These are phyloP conservation scores for Trifolium fragiferum DNA, from an alignment of 306 rosid genomes.

Conservation along the genomic window DNA sequence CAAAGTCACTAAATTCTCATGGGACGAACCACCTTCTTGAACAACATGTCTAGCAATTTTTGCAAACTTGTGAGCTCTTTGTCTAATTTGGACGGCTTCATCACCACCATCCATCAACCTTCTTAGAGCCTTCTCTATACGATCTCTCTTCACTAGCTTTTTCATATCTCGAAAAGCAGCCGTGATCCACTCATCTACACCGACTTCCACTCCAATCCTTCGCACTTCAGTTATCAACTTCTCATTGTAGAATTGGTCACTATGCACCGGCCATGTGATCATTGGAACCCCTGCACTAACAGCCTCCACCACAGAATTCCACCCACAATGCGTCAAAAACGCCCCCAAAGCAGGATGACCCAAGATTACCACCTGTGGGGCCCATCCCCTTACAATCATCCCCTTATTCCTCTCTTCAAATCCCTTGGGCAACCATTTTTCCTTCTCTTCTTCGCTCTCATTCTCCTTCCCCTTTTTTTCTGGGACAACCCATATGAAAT, in stretches of 20 bases:
- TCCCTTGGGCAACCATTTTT: conserved; percentile 48
- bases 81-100: conserved; percentile 37
- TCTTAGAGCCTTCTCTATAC: conserved; percentile 42
- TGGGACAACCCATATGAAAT: conserved; percentile 48
- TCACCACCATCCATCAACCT: conserved; percentile 47
- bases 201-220: conserved; percentile 49
- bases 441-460: conserved; percentile 21
- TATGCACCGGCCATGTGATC: conserved; percentile 46
- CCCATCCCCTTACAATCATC: conserved; percentile 47
- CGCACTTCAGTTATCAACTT: conserved; percentile 39
- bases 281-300: conserved; percentile 38
- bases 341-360: conserved; percentile 34
- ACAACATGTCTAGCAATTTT: conserved; percentile 40
- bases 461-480: conserved; percentile 37
- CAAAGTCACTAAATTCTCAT: conserved; percentile 17
- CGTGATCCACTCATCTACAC: conserved; percentile 33
- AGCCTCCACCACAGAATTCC: conserved; percentile 41
- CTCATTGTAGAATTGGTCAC: conserved; percentile 49
- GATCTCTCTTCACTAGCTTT: conserved; percentile 35
- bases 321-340: conserved; percentile 46
- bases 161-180: not conserved
- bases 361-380: conserved; percentile 37
- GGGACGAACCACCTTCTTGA: conserved; percentile 38
- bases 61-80: conserved; percentile 19
- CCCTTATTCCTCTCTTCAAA: conserved; percentile 43